Evolutionary conservation across 129 eudicot genomes (phyloP), one percentile per base, ranked within the genome.

Genomic region (Ambrosia trifida): DNA sequence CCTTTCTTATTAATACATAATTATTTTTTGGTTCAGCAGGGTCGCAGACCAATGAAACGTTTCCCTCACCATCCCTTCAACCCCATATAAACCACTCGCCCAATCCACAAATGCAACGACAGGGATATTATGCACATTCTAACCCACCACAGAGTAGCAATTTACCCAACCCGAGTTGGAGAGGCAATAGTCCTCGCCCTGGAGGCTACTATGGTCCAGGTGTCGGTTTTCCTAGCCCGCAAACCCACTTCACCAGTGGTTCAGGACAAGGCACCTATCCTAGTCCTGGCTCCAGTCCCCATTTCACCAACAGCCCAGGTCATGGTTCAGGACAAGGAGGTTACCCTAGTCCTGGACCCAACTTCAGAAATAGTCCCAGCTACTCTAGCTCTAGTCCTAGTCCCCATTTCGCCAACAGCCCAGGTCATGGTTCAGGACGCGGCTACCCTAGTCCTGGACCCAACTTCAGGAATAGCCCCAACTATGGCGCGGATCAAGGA

Each of bases 11-110:
- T 70, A 31, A 49, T 19, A 20, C 5, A 32, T 17, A 51, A 7
- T 35, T 8, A 8, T 18, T 20, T 11, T 33, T 69, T 49, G 32
- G 66, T 82, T 76, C 64, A 32, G 47, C 91, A 86, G 98, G 91
- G 75, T 74, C 81, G 49, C 19, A 20, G 44, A 47, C 75, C 68
- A 71, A 80, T 17, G 84, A 68, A 38, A 77, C 50, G 64, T 43
- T 64, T 38, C 81, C 81, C 38, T 53, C 83, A 38, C 83, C 90
- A 61, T 78, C 76, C 33, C 32, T 72, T 46, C 95, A 79, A 71
- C 45, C 79, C 64, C 83, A 72, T 65, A 43, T 58, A 53, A 80
- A 69, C 79, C 73, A 77, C 59, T 36, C 66, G 2, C 80, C 84
- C 3, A 74, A 66, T 49, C 86, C 60, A 41, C 72, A 72, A 73